Evolutionary conservation across 1,139 yeast genomes (phyloP), one percentile per base, ranked within the genome.

Genomic region (Debaryomycetaceae sp.): DNA sequence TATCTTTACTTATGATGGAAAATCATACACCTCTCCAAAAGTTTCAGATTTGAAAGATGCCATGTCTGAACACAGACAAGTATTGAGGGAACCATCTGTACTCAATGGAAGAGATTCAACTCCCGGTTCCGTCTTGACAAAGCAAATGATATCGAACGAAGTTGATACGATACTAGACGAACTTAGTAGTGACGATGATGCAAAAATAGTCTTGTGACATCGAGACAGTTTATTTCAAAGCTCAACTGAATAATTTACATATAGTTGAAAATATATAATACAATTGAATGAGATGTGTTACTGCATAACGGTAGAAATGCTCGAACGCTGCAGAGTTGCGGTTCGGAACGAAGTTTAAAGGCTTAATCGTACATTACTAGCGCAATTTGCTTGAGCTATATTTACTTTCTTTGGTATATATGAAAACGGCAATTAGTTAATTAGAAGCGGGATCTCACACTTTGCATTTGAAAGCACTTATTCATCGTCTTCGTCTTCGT

Each of bases 401-500:
- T 38, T 38, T 23, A 38, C 22, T 24, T 33, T 43, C 42, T 42
- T 41, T 45, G 43, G 41, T 45, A 42, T 43, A 45, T 42, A 43
- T 40, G 43, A 40, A 45, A 41, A 44, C 42, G 43, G 37, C 42
- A 20, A 37, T 37, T 35, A 38, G n/a, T 29, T n/a, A 27, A 17
- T 24, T 34, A 38, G 29, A 24, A 6, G 5, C 23, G 6, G 13
- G 41, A 38, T 24, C 14, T 13, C 35, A 38, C 13, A 14, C 27
- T 14, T n/a, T 34, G 23, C 37, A 7, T 13, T 34, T 13, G 37
- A 34, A 34, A 34, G 37, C 37, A 34, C 17, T 14, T 34, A 34
- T 13, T 34, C 36, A 34, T 38, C 76, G 29, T 72, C 80, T 42
- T 80, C 85, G 40, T 75, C 82, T 38, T 81, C 89, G 48, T 73